Conservation (phyloP, 257 asterid species). For the Solanum peruvianum region DNA sequence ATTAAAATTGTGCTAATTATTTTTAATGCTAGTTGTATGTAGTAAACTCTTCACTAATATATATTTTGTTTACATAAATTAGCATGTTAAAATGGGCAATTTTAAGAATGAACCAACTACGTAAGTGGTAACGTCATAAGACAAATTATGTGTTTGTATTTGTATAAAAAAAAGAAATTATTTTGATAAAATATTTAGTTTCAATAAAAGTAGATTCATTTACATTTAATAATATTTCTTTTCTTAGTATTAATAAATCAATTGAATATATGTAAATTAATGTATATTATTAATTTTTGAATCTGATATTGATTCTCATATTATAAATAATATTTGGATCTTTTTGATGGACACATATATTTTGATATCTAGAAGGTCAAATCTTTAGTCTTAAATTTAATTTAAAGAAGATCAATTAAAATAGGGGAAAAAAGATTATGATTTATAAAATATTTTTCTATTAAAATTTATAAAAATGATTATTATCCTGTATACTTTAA, state of each 20-base stretch:
- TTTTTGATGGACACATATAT: background rate
- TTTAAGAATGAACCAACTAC: background rate
- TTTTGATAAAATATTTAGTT: background rate
- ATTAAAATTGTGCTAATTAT: background rate
- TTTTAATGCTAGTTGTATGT: background rate
- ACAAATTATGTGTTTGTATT: background rate
- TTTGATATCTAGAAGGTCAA: background rate
- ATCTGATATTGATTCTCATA: background rate
- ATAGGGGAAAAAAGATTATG: background rate
- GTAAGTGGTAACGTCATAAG: background rate
- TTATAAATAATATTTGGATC: background rate
- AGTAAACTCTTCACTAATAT: background rate
- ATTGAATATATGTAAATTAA: background rate
- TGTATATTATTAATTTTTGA: background rate
- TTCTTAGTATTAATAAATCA: background rate
- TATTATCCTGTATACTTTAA: background rate
- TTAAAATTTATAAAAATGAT: background rate
- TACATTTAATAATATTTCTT: too few relatives aligned
- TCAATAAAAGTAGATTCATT: background rate
- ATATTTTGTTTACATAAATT: background rate
- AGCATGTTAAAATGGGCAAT: background rate
- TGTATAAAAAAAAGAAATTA: background rate
- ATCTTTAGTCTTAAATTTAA: background rate
- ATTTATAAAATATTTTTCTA: background rate
- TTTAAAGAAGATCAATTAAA: background rate